phyloP scores from a whole-genome alignment of 768 basidiomycete species.

The Hericium alpestre region DNA sequence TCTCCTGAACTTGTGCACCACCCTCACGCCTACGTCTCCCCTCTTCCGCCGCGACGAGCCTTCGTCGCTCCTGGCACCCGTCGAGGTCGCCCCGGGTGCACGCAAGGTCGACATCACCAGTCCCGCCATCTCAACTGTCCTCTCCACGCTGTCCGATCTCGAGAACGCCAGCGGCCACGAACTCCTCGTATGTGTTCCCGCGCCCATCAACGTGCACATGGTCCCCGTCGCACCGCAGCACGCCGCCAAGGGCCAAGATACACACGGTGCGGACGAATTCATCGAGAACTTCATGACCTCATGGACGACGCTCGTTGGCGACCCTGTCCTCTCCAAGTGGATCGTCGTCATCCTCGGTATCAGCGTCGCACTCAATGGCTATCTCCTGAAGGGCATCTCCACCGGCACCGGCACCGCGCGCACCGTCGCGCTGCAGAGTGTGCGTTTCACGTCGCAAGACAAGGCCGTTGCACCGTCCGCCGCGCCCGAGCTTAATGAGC shows the following conservation, averaged over 20 bases:
- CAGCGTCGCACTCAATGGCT: constrained; percentile 85
- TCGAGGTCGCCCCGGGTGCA: constrained; percentile 16
- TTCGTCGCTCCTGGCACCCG: constrained; percentile 11
- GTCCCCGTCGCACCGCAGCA: constrained; percentile 20
- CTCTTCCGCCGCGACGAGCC: constrained; percentile 34
- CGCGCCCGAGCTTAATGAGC: background rate
- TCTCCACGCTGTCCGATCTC: constrained; percentile 25
- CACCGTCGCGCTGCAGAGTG: constrained; percentile 13
- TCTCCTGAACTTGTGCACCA: constrained; percentile 85
- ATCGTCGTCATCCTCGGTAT: constrained; percentile 82
- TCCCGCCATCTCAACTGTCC: constrained; percentile 40
- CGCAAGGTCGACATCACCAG: constrained; percentile 65
- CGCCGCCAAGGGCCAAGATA: background rate
- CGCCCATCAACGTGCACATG: constrained; percentile 49
- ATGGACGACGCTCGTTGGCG: constrained; percentile 87
- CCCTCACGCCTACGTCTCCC: constrained; percentile 63
- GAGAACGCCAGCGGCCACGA: constrained; percentile 19
- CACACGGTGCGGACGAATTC: constrained; percentile 30
- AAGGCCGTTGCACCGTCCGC: constrained; percentile 1
- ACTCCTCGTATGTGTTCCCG: constrained; percentile 49
- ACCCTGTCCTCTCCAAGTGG: constrained; percentile 91
- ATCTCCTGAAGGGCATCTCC: constrained; percentile 78
- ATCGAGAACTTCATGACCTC: constrained; percentile 81
- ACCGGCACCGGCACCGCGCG: constrained; percentile 31
- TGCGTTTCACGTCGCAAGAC: constrained; percentile 11